A percentile compares a stretch with the other conserved stretches of the same genome.
phyloP scores from a whole-genome alignment of 176 grass and related monocot species.

The Triticum turgidum region DNA sequence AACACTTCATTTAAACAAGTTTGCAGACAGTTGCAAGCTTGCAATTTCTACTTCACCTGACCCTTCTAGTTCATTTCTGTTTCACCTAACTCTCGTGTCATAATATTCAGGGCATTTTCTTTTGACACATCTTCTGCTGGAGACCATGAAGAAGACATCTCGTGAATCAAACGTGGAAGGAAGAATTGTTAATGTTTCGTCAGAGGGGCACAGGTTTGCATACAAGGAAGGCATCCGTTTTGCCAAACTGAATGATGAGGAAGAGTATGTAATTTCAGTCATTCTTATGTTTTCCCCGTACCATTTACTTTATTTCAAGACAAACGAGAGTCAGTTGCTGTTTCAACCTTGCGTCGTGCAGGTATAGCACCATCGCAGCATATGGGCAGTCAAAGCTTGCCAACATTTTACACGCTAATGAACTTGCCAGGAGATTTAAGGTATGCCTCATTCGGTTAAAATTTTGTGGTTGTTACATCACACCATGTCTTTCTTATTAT shows the following conservation, averaged over 20 bases:
- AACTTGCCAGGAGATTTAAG: constrained; percentile 82
- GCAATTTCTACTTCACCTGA: background rate
- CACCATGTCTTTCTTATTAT: background rate
- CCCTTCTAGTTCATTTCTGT: no score
- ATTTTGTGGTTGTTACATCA: background rate
- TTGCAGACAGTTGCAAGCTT: background rate
- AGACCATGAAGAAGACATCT: constrained; percentile 83
- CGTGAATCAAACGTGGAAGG: constrained; percentile 71
- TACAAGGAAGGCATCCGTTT: constrained; percentile 77
- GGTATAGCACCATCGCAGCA: constrained; percentile 65
- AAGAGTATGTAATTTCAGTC: constrained; percentile 52
- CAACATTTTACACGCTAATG: constrained; percentile 90
- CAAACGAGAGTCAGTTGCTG: constrained; percentile 14
- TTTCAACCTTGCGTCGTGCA: constrained; percentile 46
- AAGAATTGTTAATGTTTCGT: constrained; percentile 93
- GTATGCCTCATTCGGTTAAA: constrained; percentile 13
- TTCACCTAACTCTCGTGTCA: background rate
- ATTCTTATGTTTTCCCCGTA: background rate
- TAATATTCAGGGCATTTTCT: constrained; percentile 86
- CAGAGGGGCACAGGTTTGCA: constrained; percentile 72
- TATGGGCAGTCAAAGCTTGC: constrained; percentile 95
- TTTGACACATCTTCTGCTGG: constrained; percentile 81
- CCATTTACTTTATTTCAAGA: background rate
- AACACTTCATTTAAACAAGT: background rate
- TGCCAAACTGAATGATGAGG: constrained; percentile 73